Conservation (phyloP, 2,329 filamentous ascomycete species). For the Didymella pomorum region DNA sequence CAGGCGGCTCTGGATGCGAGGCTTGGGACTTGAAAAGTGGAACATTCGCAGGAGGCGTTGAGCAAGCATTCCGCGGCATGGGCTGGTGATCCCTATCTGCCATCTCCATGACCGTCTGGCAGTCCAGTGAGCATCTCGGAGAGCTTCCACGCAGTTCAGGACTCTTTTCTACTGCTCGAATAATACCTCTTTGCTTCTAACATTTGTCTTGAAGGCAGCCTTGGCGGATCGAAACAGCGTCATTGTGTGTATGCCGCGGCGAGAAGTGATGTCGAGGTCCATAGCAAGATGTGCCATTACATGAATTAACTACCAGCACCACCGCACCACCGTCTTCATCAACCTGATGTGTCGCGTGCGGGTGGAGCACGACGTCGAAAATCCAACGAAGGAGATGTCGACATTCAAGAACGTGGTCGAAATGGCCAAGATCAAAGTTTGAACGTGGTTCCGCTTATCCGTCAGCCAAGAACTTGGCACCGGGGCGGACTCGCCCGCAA, state of each 20-base stretch:
- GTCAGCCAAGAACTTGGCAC: constrained; percentile 15
- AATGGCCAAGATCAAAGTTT: constrained; percentile 6
- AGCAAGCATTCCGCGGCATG: neutral
- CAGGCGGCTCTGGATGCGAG: neutral
- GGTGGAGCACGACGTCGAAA: neutral
- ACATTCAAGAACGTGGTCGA: constrained; percentile 13
- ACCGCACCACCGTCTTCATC: neutral
- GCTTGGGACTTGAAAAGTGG: neutral
- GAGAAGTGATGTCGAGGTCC: neutral
- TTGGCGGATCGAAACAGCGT: neutral
- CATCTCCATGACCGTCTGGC: neutral
- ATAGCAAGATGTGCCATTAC: neutral
- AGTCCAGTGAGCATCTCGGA: neutral
- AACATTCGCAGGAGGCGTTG: neutral
- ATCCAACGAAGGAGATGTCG: constrained; percentile 6
- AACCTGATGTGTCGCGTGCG: constrained; percentile 5
- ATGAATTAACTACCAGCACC: neutral
- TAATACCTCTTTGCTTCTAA: neutral
- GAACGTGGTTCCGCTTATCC: constrained; percentile 7
- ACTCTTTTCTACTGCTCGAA: neutral
- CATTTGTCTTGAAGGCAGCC: neutral
- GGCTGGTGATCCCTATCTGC: neutral
- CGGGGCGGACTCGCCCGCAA: constrained; percentile 2
- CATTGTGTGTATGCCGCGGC: neutral
- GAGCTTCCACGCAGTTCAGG: neutral